These are phyloP conservation scores for Trapa incisa DNA, from an alignment of 345 rosid species.

Conservation along the genomic window DNA sequence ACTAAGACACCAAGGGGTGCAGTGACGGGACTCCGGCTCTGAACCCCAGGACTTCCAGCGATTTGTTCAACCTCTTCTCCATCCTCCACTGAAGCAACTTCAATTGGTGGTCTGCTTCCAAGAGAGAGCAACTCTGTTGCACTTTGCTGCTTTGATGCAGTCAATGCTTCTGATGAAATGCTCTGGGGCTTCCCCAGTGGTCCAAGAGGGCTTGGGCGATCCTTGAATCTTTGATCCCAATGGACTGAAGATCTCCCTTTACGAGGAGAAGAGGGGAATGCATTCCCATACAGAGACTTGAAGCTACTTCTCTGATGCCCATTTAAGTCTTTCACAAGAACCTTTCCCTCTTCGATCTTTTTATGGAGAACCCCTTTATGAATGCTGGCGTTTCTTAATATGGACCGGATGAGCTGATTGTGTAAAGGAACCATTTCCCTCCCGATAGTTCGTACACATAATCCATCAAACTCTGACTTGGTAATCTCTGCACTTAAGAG, in stretches of 20 bases:
- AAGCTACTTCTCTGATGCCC: constrained; percentile 28
- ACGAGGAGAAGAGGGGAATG: constrained; percentile 49
- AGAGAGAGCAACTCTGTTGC: constrained; percentile 64
- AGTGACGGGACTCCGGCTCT: constrained; percentile 66
- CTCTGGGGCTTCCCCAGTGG: constrained; percentile 76
- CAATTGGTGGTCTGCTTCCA: constrained; percentile 75
- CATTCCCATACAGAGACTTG: constrained; percentile 40
- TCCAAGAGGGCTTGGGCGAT: constrained; percentile 66
- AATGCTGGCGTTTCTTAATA: constrained; percentile 54
- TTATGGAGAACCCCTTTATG: constrained; percentile 34
- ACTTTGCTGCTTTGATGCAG: constrained; percentile 42
- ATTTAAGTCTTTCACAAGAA: constrained; percentile 18
- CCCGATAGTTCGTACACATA: constrained; percentile 49
- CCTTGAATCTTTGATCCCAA: constrained; percentile 42
- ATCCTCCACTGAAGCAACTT: constrained; percentile 76
- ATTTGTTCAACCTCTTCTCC: constrained; percentile 94
- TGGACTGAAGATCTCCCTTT: constrained; percentile 49
- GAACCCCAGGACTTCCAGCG: constrained; percentile 61
- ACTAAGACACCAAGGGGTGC: constrained; percentile 74
- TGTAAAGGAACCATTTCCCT: constrained; percentile 63
- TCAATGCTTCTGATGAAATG: constrained; percentile 33
- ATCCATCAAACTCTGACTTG: constrained; percentile 61
- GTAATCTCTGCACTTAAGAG: constrained; percentile 38
- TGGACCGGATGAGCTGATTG: constrained; percentile 50
- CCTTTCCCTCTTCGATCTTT: constrained; percentile 21